Base-by-base conservation (phyloP, 208 protist genomes). In the Trypanosoma boissoni region DNA sequence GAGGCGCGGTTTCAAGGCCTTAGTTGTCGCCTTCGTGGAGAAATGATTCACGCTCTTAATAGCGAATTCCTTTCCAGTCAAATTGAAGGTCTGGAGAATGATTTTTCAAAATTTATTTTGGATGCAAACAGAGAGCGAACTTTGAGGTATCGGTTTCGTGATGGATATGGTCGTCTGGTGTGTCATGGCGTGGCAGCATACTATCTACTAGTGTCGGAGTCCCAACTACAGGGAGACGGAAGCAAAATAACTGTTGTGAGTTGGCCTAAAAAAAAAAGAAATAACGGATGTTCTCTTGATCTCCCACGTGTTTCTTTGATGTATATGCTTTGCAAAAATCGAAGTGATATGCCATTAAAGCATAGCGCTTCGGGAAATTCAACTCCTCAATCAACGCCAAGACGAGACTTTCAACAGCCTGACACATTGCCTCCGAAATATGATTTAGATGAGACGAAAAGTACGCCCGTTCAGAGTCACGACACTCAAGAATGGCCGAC, bases 131-230 rank as follows among this genome's bases (percentile, higher is more conserved):
- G 59, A n/a, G 49, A 74, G 31, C 75, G 88, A 44, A 67, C 71
- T 20, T 64, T 95, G 1, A 72, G 76, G 48, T 86, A 89, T 46
- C 62, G 71, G 37, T 95, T 92, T 58, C 80, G 80, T 12, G 88
- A 95, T 66, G 88, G 88, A 18, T 95, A 95, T 62, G 84, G 88
- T 20, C 76, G 88, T 7, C 67, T 95, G 7, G 76, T 95, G 4
- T 92, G 84, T 67, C 88, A 95, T 57, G 88, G 84, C 27, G 84
- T 95, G 4, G 83, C 80, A 1, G 83, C 78, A 9, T 95, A 88
- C 64, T 95, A 95, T 69, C 55, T 77, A 10, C 75, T 91, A 12
- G 64, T 81, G 8, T 91, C 88, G 20, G 62, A 88, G 43, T 88
- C 81, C 0, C 70, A 58, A 10, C 61, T 67, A 1, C 67, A 75